Evolutionary conservation across 306 rosid species (phyloP).

Genomic region (Begonia fuchsioides): DNA sequence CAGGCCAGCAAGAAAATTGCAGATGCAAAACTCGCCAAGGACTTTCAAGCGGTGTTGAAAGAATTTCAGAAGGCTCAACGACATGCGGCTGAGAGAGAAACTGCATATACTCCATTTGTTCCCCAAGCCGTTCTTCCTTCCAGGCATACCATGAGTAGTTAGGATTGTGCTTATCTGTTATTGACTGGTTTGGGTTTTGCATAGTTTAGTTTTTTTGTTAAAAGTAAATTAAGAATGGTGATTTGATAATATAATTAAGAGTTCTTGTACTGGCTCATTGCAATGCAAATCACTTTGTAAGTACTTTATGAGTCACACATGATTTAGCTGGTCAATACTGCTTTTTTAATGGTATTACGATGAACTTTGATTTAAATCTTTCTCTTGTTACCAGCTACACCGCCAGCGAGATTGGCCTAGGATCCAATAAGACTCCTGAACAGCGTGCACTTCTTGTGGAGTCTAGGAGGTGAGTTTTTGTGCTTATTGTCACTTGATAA

Average conservation of each 20-base stretch:
- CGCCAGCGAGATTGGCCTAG: slow-evolving; percentile 34
- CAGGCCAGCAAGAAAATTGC: slow-evolving; percentile 90
- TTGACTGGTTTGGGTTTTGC: no score
- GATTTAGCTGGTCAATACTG: no score
- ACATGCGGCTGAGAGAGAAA: slow-evolving; percentile 97
- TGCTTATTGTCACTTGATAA: not conserved
- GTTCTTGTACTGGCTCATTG: no score
- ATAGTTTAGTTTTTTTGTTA: no score
- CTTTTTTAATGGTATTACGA: not conserved
- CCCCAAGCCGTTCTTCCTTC: slow-evolving; percentile 63
- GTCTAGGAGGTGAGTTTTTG: slow-evolving; percentile 55
- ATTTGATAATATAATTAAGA: no score
- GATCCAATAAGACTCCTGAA: slow-evolving; percentile 45
- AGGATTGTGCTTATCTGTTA: no score
- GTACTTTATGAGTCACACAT: no score
- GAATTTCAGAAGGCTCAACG: slow-evolving; percentile 96
- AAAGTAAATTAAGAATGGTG: no score
- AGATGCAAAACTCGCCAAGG: slow-evolving; percentile 94
- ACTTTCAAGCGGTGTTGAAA: slow-evolving; percentile 84
- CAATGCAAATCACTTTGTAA: no score
- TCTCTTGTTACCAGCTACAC: slow-evolving; percentile 43
- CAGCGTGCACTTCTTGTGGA: slow-evolving; percentile 75
- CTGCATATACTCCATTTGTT: slow-evolving; percentile 76
- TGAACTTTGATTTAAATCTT: slow-evolving; percentile 2
- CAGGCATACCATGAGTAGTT: slow-evolving; percentile 24